Evolutionary conservation across 106 monocot genomes (phyloP), one percentile per base, ranked within the genome.

Genomic region (Phalaenopsis equestris): DNA sequence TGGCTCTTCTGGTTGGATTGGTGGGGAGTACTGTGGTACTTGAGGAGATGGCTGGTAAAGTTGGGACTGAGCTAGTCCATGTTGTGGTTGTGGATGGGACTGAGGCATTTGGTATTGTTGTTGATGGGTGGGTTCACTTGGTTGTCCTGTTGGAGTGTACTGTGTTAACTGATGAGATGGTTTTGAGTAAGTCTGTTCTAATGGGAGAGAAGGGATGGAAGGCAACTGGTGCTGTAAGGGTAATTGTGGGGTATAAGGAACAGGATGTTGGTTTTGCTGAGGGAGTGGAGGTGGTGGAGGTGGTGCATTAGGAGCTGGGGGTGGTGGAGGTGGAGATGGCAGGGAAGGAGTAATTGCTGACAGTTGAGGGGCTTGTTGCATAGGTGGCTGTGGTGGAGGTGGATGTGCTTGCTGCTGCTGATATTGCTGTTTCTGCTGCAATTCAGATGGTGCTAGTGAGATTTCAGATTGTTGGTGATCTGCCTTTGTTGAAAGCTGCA

Each of bases 21-120:
- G 67, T 67, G 85, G 89, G 47, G 87, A 85, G 75, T 89, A 93
- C 24, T 85, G 91, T 47, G 78, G 76, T 70, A 70, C 72, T 55
- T 86, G 90, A 81, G 86, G 75, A 4, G 83, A 37, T 16, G 84
- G 47, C 46, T 80, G 91, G 57, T 84, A 83, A 41, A 85, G 81
- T 12, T 80, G 81, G 48, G 77, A 68, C 4, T 74, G 65, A 42
- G 83, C 55, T 23, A 75, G 72, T 49, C 67, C 55, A 41, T 78
- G 56, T 8, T 70, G 85, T 8, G 52, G 52, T 12, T 52, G 52
- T 52, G 52, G 52, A 52, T 80, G 81, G 48, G 77, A 68, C 4
- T 65, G 65, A 42, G 83, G 67, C 42, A 75, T 77, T 64, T 80
- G 81, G 64, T 65, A 65, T 65, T 70, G 70, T 47, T 82, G 87